Evolutionary conservation across 1,139 yeast species (phyloP).

Genomic region (Suhomyces coccinellae): DNA sequence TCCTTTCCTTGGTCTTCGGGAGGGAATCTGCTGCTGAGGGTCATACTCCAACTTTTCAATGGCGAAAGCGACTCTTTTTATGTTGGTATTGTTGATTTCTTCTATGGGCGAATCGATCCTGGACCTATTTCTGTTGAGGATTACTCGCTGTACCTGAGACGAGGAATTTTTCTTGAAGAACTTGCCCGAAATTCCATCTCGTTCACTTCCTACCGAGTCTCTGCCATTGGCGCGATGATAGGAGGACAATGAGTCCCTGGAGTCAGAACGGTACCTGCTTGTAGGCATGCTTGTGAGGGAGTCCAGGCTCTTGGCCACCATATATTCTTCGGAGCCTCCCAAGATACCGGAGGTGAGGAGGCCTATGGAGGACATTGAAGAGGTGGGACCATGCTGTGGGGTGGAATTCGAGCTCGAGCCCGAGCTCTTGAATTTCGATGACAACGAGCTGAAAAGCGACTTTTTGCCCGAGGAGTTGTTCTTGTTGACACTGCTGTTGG

Average conservation of each 20-base stretch:
- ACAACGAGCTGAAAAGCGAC: constrained; percentile 51
- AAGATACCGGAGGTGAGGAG: constrained; percentile 5
- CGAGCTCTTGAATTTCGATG: constrained; percentile 52
- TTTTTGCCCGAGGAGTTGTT: constrained; percentile 31
- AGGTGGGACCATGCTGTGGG: constrained; percentile 2
- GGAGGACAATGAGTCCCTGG: not conserved
- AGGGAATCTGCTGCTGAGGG: constrained; percentile 96
- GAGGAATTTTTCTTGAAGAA: constrained; percentile 8
- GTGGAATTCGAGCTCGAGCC: not conserved
- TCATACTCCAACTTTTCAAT: constrained; percentile 66
- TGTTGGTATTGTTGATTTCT: constrained; percentile 36
- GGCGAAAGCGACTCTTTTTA: constrained; percentile 75
- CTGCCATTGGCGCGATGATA: not conserved
- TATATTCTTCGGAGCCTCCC: constrained; percentile 5
- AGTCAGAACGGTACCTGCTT: constrained; percentile 10
- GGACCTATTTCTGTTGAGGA: constrained; percentile 50
- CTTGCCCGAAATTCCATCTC: constrained; percentile 1
- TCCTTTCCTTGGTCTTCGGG: constrained; percentile 79
- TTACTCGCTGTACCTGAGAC: constrained; percentile 24
- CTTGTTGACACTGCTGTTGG: constrained; percentile 23
- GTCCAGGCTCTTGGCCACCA: not conserved
- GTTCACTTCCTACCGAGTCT: constrained; percentile 1
- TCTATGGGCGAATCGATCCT: constrained; percentile 38
- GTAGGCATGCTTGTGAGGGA: constrained; percentile 8
- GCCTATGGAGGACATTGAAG: not conserved